These are phyloP conservation scores for Vigna angularis DNA, from an alignment of 306 rosid genomes.

Conservation along the genomic window DNA sequence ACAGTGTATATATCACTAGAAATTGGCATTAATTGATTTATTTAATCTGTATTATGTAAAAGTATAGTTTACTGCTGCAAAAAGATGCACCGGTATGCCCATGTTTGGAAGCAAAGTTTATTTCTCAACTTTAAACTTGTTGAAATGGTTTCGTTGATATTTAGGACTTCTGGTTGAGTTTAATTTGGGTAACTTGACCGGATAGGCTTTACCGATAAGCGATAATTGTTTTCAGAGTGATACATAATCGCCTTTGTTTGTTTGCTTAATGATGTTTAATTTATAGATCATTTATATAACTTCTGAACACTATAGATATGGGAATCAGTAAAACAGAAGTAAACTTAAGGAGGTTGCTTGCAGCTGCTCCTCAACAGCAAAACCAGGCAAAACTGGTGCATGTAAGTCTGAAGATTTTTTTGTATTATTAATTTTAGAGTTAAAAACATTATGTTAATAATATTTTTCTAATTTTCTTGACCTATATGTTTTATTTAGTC, in stretches of 20 bases:
- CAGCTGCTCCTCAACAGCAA: slow-evolving; percentile 86
- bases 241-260: slow-evolving; percentile 10
- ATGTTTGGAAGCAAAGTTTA: background rate
- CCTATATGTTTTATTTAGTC: slow-evolving; percentile 18
- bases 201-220: background rate
- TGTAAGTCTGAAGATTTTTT: slow-evolving; percentile 55
- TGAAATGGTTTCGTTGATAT: background rate
- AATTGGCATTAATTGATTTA: no score
- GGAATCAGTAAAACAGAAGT: slow-evolving; percentile 85
- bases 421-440: slow-evolving; percentile 7
- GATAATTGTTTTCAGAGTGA: background rate
- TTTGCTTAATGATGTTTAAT: slow-evolving; percentile 17
- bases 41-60: no score
- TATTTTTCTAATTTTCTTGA: slow-evolving; percentile 26
- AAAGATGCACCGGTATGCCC: background rate
- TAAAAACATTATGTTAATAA: slow-evolving; percentile 1
- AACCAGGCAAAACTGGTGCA: slow-evolving; percentile 87
- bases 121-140: background rate
- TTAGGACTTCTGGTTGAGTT: slow-evolving; percentile 5
- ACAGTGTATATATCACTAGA: no score
- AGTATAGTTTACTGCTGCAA: no score
- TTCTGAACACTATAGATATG: slow-evolving; percentile 58
- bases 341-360: slow-evolving; percentile 85
- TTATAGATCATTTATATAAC: slow-evolving; percentile 10
- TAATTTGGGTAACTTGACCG: background rate